Evolutionary conservation across 352 stramenopile species (phyloP).

Genomic region (Globisporangium carolinianum): DNA sequence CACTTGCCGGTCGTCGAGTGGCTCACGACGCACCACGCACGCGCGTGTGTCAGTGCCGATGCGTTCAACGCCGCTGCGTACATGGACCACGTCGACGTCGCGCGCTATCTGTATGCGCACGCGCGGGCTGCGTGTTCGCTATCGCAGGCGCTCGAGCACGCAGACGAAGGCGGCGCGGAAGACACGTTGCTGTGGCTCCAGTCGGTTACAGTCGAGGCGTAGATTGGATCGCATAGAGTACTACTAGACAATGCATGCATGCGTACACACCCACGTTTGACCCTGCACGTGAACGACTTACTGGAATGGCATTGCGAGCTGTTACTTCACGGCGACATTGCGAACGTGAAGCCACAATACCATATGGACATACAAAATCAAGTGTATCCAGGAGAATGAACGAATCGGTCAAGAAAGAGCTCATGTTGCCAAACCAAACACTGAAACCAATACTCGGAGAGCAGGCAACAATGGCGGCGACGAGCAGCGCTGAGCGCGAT

Average conservation of each 20-base stretch:
- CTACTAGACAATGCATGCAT: neutral
- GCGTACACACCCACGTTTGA: neutral
- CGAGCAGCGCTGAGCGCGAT: slow-evolving; percentile 10
- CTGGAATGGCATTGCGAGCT: neutral
- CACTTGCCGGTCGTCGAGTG: slow-evolving; percentile 53
- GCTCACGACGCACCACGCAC: slow-evolving; percentile 42
- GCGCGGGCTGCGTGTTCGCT: slow-evolving; percentile 41
- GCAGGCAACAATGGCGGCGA: neutral
- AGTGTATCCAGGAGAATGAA: neutral
- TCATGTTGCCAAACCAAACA: too few species aligned
- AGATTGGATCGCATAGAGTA: neutral
- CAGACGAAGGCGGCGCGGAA: slow-evolving; percentile 52
- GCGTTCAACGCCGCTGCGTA: slow-evolving; percentile 61
- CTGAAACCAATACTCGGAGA: too few species aligned
- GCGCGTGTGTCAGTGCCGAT: slow-evolving; percentile 39
- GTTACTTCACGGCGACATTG: neutral
- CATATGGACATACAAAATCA: neutral
- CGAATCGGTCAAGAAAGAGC: too few species aligned
- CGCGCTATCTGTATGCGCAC: slow-evolving; percentile 37
- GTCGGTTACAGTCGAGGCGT: slow-evolving; percentile 11
- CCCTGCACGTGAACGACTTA: neutral
- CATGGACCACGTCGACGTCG: slow-evolving; percentile 65
- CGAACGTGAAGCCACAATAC: too few species aligned
- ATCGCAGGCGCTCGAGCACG: slow-evolving; percentile 51
- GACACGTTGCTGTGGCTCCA: slow-evolving; percentile 56